phyloP scores from a whole-genome alignment of 768 basidiomycete genomes.

The Neoboletus brunneissimus region DNA sequence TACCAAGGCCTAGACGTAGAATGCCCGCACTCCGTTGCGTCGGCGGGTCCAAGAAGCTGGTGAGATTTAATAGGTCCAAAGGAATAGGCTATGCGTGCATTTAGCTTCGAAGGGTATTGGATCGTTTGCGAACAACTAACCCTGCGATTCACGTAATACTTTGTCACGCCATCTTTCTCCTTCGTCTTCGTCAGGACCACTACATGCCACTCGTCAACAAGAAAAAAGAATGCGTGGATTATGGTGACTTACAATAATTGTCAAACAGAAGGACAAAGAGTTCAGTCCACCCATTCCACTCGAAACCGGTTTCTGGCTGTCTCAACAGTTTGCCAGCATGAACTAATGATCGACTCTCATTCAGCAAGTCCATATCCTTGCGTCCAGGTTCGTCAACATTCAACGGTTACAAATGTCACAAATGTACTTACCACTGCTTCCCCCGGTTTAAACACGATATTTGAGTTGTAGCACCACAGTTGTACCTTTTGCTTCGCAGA shows the following conservation, averaged over 20 bases:
- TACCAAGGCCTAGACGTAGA: slow-evolving; percentile 55
- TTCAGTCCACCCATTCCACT: slow-evolving; percentile 89
- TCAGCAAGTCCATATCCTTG: slow-evolving; percentile 85
- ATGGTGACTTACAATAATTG: slow-evolving; percentile 73
- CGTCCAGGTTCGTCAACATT: slow-evolving; percentile 1
- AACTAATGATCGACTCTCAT: slow-evolving; percentile 79
- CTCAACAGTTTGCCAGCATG: slow-evolving; percentile 80
- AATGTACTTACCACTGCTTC: slow-evolving; percentile 54
- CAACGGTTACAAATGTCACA: background rate
- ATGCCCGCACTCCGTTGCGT: slow-evolving; percentile 73
- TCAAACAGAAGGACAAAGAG: slow-evolving; percentile 90
- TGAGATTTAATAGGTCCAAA: slow-evolving; percentile 82
- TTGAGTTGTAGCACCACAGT: slow-evolving; percentile 80
- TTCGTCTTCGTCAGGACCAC: slow-evolving; percentile 89
- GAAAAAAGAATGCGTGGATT: background rate
- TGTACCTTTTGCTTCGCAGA: slow-evolving; percentile 88
- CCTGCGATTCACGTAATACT: slow-evolving; percentile 77
- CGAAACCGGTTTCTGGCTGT: slow-evolving; percentile 85
- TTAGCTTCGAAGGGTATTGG: background rate
- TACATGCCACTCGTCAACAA: slow-evolving; percentile 31
- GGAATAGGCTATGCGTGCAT: slow-evolving; percentile 72
- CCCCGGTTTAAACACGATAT: slow-evolving; percentile 75
- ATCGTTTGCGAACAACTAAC: slow-evolving; percentile 40
- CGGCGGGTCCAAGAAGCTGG: slow-evolving; percentile 77
- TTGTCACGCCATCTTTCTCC: slow-evolving; percentile 69